Evolutionary conservation across 2,329 filamentous ascomycete genomes (phyloP).

Genomic region (Curvularia eragrostidis): DNA sequence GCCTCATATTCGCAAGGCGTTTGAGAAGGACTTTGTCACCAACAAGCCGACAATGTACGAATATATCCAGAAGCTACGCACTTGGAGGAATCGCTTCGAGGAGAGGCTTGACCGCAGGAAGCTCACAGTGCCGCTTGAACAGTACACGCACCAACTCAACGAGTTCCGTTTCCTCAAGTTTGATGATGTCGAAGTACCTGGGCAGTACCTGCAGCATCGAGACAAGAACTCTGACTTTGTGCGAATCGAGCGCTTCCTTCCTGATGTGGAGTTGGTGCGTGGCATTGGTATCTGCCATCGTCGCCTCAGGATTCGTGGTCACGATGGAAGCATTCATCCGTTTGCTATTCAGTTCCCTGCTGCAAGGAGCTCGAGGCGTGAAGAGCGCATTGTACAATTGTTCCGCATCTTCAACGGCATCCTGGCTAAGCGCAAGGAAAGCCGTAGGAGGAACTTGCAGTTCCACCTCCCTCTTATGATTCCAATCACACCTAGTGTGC

Average conservation of each 20-base stretch:
- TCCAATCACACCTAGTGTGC: constrained; percentile 90
- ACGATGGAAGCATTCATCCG: constrained; percentile 95
- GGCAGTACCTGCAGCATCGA: constrained; percentile 95
- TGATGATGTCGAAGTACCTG: constrained; percentile 96
- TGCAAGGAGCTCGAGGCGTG: constrained; percentile 86
- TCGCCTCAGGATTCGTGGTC: constrained; percentile 91
- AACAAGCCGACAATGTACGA: constrained; percentile 98
- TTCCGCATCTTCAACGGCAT: constrained; percentile 98
- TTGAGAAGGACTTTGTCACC: constrained; percentile 95
- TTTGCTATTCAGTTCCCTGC: constrained; percentile 98
- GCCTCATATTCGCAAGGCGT: constrained; percentile 91
- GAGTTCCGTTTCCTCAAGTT: constrained; percentile 98
- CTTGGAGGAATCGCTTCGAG: constrained; percentile 97
- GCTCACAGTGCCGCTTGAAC: constrained; percentile 76
- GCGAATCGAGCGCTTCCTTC: constrained; percentile 94
- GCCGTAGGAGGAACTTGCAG: constrained; percentile 87
- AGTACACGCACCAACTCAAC: constrained; percentile 87
- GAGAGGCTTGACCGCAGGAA: constrained; percentile 91
- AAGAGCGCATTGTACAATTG: constrained; percentile 93
- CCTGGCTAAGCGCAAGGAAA: constrained; percentile 91
- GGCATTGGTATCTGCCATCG: constrained; percentile 91
- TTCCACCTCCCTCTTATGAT: constrained; percentile 97
- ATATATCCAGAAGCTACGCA: constrained; percentile 95
- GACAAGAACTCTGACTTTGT: constrained; percentile 99
- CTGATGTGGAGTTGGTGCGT: constrained; percentile 90